Conservation (phyloP, 1,139 yeast genomes). For the Blastobotrys arbuscula region DNA sequence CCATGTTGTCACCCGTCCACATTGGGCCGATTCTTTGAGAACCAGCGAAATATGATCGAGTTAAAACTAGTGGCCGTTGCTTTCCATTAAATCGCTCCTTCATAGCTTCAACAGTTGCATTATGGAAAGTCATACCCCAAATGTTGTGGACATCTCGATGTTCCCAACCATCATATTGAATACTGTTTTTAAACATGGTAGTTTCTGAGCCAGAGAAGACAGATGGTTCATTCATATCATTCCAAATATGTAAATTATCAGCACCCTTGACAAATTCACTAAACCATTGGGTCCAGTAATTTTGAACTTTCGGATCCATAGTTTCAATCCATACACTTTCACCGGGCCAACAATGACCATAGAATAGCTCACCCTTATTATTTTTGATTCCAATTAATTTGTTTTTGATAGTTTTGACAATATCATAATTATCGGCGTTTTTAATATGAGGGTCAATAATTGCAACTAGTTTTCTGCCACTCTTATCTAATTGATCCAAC, state of each 20-base stretch:
- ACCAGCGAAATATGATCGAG: constrained; percentile 84
- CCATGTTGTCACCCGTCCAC: constrained; percentile 98
- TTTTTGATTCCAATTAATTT: constrained; percentile 39
- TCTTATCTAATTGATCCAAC: constrained; percentile 56
- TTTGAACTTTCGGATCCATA: constrained; percentile 55
- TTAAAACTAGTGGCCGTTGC: constrained; percentile 79
- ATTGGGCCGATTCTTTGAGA: constrained; percentile 87
- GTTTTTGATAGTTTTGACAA: constrained; percentile 49
- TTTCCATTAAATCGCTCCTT: constrained; percentile 46
- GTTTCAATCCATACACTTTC: constrained; percentile 92
- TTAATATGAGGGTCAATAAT: constrained; percentile 92
- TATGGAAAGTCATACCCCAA: constrained; percentile 74
- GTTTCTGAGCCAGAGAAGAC: constrained; percentile 95
- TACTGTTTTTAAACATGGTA: constrained; percentile 69
- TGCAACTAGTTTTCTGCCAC: constrained; percentile 77
- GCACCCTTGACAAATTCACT: constrained; percentile 49
- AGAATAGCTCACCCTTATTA: constrained; percentile 48
- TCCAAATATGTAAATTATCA: constrained; percentile 78
- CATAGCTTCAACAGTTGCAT: constrained; percentile 69
- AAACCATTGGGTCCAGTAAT: constrained; percentile 54
- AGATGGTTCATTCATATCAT: constrained; percentile 98
- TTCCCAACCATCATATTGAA: constrained; percentile 80
- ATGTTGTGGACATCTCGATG: constrained; percentile 87
- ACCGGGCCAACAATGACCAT: constrained; percentile 99
- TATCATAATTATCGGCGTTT: constrained; percentile 48